Conservation (phyloP, 192 early-diverging fungal species). For the Jimgerdemannia lactiflua region DNA sequence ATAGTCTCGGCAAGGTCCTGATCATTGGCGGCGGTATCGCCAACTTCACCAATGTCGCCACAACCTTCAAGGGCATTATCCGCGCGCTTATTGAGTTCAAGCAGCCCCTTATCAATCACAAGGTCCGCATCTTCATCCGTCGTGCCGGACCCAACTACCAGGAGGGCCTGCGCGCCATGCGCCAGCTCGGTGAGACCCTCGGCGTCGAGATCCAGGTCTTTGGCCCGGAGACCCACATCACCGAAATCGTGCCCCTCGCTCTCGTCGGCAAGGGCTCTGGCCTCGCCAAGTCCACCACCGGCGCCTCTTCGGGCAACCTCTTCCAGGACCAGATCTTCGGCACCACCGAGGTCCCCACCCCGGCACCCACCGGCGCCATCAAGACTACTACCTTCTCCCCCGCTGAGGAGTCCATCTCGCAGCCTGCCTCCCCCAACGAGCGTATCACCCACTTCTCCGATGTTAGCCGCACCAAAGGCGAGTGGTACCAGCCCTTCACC, state of each 20-base stretch:
- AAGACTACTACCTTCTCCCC: slow-evolving; percentile 35
- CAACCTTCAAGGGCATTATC: slow-evolving; percentile 99
- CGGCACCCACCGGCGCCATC: slow-evolving; percentile 12
- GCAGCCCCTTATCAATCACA: slow-evolving; percentile 80
- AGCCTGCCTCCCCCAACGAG: slow-evolving; percentile 41
- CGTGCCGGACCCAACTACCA: slow-evolving; percentile 99
- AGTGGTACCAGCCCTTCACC: slow-evolving; percentile 79
- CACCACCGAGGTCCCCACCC: slow-evolving; percentile 20
- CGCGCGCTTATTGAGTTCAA: slow-evolving; percentile 92
- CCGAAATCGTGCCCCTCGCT: slow-evolving; percentile 97
- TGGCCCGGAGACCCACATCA: slow-evolving; percentile 97
- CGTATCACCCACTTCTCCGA: slow-evolving; percentile 48
- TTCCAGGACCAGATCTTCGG: slow-evolving; percentile 60
- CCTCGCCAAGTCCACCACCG: slow-evolving; percentile 33
- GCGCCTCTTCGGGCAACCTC: slow-evolving; percentile 51
- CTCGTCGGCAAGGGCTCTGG: slow-evolving; percentile 63
- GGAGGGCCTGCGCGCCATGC: slow-evolving; percentile 96
- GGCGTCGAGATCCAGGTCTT: slow-evolving; percentile 94
- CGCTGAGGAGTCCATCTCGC: slow-evolving; percentile 43
- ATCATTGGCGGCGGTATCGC: slow-evolving; percentile 99
- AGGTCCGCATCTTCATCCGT: slow-evolving; percentile 93
- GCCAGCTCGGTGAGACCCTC: slow-evolving; percentile 88
- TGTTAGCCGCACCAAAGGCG: slow-evolving; percentile 27
- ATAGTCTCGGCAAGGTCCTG: slow-evolving; percentile 93
- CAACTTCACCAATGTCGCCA: slow-evolving; percentile 99